These are phyloP conservation scores for Excoecaria agallocha DNA, from an alignment of 345 rosid species.

Conservation along the genomic window DNA sequence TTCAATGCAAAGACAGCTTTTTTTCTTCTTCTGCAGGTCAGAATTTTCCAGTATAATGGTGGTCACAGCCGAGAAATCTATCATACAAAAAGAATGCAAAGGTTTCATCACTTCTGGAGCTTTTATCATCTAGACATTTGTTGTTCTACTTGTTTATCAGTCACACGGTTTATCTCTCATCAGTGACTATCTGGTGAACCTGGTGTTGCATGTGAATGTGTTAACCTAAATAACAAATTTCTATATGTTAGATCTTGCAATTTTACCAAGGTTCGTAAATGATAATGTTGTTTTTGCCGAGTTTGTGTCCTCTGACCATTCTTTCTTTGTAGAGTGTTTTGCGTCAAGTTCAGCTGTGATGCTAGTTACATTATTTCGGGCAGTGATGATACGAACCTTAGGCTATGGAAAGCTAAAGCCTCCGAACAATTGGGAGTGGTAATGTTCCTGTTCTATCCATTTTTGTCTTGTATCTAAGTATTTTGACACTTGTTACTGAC, in stretches of 20 bases:
- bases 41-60: constrained; percentile 87
- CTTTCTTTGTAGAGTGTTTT: constrained; percentile 63
- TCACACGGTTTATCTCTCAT: neutral
- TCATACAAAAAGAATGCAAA: constrained; percentile 98
- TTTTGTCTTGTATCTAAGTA: neutral
- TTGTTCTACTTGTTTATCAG: neutral
- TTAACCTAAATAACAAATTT: neutral
- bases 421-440: constrained; percentile 97
- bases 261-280: neutral
- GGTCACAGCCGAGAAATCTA: constrained; percentile 91
- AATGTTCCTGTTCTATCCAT: constrained; percentile 28
- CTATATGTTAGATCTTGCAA: neutral
- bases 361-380: constrained; percentile 91
- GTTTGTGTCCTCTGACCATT: constrained; percentile 14
- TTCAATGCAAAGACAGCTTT: neutral
- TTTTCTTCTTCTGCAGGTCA: constrained; percentile 48
- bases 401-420: constrained; percentile 98
- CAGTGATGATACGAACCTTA: constrained; percentile 91
- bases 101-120: constrained; percentile 35
- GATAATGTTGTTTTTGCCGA: neutral
- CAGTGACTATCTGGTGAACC: neutral
- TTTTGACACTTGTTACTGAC: neutral
- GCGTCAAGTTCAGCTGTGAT: constrained; percentile 88
- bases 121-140: neutral
- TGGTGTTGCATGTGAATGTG: neutral